Percentiles rank a stretch among this genome's conserved stretches.
Conservation (phyloP, 768 basidiomycete species). For the Lentinula sp. region DNA sequence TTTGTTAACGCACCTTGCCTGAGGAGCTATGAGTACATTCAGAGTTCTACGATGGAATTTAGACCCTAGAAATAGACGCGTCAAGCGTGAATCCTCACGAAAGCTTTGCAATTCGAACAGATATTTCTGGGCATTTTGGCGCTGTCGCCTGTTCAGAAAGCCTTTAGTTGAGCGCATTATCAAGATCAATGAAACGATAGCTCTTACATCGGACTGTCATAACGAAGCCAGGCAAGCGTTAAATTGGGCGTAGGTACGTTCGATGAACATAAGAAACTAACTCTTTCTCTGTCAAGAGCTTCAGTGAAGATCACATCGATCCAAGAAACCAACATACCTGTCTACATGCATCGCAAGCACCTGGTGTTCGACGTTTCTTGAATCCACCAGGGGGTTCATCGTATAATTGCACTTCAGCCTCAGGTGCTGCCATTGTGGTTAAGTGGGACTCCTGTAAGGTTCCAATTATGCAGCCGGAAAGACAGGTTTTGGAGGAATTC, state of each 20-base stretch:
- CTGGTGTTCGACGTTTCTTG: conserved; percentile 47
- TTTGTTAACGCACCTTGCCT: neutral
- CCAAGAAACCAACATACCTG: conserved; percentile 4
- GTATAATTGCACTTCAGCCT: neutral
- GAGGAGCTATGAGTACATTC: neutral
- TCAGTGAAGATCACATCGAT: neutral
- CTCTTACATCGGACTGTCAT: conserved; percentile 42
- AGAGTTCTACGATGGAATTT: conserved; percentile 8
- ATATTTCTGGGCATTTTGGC: conserved; percentile 32
- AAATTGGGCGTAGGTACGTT: neutral
- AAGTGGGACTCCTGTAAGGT: neutral
- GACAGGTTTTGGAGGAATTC: neutral
- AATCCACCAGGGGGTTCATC: neutral
- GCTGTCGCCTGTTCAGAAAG: conserved; percentile 29
- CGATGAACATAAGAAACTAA: neutral
- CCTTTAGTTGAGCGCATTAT: neutral
- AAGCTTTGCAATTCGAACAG: conserved; percentile 36
- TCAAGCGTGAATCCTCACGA: conserved; percentile 4
- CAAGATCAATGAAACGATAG: neutral
- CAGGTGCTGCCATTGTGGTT: neutral
- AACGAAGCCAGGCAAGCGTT: conserved; percentile 2
- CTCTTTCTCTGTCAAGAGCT: neutral
- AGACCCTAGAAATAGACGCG: neutral
- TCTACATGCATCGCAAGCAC: conserved; percentile 59
- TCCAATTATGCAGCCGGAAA: neutral